phyloP scores from a whole-genome alignment of 2,329 filamentous ascomycete species.

The Penicillium sp. region DNA sequence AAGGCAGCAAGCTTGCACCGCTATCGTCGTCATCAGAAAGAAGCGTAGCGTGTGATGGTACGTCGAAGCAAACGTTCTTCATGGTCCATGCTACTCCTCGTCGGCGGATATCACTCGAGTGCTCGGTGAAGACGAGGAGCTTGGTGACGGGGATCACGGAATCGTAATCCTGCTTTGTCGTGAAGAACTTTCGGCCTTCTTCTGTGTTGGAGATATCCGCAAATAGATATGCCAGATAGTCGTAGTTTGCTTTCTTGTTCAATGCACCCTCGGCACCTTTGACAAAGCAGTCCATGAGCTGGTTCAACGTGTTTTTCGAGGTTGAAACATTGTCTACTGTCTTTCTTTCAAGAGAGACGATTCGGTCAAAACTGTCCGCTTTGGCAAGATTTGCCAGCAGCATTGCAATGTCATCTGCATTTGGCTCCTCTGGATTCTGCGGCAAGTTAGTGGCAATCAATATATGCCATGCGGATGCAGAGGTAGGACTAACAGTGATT shows the following conservation, averaged over 20 bases:
- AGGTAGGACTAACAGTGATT: conserved; percentile 60
- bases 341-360: conserved; percentile 61
- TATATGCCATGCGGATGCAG: neutral
- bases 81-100: conserved; percentile 95
- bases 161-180: conserved; percentile 71
- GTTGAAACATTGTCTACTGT: conserved; percentile 56
- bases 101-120: conserved; percentile 74
- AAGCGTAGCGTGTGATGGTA: conserved; percentile 67
- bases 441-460: conserved; percentile 3
- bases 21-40: conserved; percentile 59
- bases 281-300: conserved; percentile 93
- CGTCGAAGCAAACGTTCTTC: conserved; percentile 87
- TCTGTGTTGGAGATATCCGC: conserved; percentile 84
- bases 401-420: conserved; percentile 84
- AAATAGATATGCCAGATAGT: conserved; percentile 92
- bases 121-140: conserved; percentile 90
- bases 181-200: conserved; percentile 70
- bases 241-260: conserved; percentile 81
- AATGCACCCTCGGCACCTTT: conserved; percentile 78
- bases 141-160: conserved; percentile 84
- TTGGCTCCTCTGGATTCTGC: conserved; percentile 60
- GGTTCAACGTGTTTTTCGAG: conserved; percentile 74
- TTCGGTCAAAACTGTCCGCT: conserved; percentile 64
- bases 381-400: conserved; percentile 89
- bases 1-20: conserved; percentile 73